These are phyloP conservation scores for Diaporthe sp. DNA, from an alignment of 2,329 filamentous ascomycete genomes.

Conservation along the genomic window DNA sequence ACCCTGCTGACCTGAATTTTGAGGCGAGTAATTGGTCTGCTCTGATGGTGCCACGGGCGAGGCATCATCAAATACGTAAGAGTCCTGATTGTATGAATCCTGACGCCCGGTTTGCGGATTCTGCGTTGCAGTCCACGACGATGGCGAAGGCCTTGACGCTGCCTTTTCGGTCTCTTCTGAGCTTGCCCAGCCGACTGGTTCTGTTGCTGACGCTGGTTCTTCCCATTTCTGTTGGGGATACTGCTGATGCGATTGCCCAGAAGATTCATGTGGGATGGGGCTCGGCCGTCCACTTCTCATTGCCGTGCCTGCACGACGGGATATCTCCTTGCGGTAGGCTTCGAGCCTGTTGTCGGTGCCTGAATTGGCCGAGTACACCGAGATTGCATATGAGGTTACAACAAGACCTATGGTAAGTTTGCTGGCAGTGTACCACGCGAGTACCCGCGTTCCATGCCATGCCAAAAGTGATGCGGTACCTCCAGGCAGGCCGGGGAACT, in stretches of 20 bases:
- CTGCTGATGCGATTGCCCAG: neutral
- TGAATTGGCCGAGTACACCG: constrained; percentile 20
- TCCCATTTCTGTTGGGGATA: neutral
- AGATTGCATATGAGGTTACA: constrained; percentile 44
- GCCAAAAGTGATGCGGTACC: constrained; percentile 40
- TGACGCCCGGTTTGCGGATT: constrained; percentile 3
- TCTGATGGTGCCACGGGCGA: constrained; percentile 33
- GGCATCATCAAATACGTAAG: constrained; percentile 34
- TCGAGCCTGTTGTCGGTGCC: constrained; percentile 30
- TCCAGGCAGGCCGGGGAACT: constrained; percentile 45
- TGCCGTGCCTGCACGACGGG: neutral
- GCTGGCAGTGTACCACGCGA: constrained; percentile 44
- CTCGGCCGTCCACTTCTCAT: neutral
- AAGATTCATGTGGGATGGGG: neutral
- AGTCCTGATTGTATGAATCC: constrained; percentile 1
- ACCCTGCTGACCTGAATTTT: neutral
- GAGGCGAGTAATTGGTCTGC: neutral
- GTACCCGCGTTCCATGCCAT: constrained; percentile 52
- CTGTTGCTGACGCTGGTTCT: neutral
- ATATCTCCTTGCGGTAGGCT: constrained; percentile 13
- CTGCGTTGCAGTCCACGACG: constrained; percentile 23
- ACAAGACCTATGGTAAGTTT: constrained; percentile 43
- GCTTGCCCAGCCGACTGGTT: constrained; percentile 15
- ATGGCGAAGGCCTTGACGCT: neutral
- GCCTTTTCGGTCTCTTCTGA: constrained; percentile 19